A percentile compares a stretch with the other conserved stretches of the same genome.
Conservation (phyloP, 768 basidiomycete genomes). For the Cystobasidium ongulense region DNA sequence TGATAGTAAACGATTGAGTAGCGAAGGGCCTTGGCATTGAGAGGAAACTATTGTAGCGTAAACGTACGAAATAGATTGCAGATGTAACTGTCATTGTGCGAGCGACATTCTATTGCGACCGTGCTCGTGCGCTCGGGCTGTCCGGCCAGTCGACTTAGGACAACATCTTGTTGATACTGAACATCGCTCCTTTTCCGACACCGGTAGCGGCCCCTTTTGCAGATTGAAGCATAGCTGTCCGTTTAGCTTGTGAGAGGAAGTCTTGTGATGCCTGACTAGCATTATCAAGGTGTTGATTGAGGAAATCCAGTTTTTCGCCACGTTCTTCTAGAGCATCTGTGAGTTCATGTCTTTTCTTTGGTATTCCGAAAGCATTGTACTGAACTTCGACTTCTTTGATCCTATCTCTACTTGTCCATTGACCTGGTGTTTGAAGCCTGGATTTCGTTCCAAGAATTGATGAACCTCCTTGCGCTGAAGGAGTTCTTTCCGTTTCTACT, state of each 20-base stretch:
- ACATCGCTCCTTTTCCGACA: background rate
- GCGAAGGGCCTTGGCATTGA: slow-evolving; percentile 21
- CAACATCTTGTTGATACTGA: slow-evolving; percentile 19
- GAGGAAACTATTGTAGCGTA: background rate
- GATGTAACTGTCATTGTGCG: background rate
- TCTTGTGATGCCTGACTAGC: slow-evolving; percentile 35
- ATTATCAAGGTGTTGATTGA: slow-evolving; percentile 38
- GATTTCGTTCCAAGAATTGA: slow-evolving; percentile 17
- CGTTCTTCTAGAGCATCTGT: slow-evolving; percentile 38
- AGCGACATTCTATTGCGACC: background rate
- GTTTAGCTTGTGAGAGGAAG: slow-evolving; percentile 25
- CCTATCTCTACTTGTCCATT: background rate
- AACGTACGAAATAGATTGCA: background rate
- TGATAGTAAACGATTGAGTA: slow-evolving; percentile 13
- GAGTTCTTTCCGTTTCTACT: background rate
- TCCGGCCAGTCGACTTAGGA: background rate
- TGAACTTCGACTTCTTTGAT: slow-evolving; percentile 28
- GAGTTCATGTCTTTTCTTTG: slow-evolving; percentile 32
- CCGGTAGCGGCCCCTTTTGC: slow-evolving; percentile 29
- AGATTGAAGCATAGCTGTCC: slow-evolving; percentile 18
- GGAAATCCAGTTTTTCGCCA: slow-evolving; percentile 35
- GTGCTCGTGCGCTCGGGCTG: background rate
- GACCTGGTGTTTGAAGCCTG: background rate
- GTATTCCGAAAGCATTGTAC: slow-evolving; percentile 33
- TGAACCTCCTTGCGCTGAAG: background rate